Evolutionary conservation across 805 yeast species (phyloP), one percentile per base, ranked within the genome.

Genomic region (Wickerhamiella brachini): DNA sequence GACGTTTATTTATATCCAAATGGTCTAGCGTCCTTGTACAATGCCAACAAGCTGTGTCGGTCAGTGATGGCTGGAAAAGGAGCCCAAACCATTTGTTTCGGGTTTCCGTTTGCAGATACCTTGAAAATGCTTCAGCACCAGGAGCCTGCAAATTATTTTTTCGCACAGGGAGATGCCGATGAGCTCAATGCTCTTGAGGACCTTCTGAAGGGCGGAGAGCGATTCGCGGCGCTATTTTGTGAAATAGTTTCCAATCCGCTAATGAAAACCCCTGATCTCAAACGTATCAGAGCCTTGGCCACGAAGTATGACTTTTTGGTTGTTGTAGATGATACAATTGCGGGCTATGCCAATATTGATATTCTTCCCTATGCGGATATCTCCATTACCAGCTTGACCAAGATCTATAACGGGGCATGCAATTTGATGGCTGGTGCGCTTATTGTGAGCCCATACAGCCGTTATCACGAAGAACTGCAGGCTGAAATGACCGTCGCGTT

Each of bases 91-190:
- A 54, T 41, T 18, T 81, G 81, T 59, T 84, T 82, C 65, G 95
- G 95, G 1, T 83, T 83, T 66, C 90, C 94, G 13, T 85, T 83
- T 62, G 87, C 82, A 45, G 94, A 85, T 62, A 85, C 94, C 0
- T 68, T 83, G 51, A 82, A 80, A 56, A 80, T 85, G 54, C 70
- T 85, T 59, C 72, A 72, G 57, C 83, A 82, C 63, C 85, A 84
- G 71, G 90, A 90, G 18, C 80, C 82, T 3, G 93, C 90, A 45
- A 82, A 82, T 45, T 79, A 80, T 58, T 85, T 83, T 64, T 76
- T 80, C 54, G 89, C 90, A 6, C 69, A 78, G 57, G 89, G 89
- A n/a, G 88, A 83, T 60, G 83, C 79, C 55, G 72, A 69, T 23
- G 62, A 60, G 2, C 63, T 83, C 43, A 75, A 72, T 50, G 78